Conservation (phyloP, 768 basidiomycete genomes). For the Boletus speciosus region DNA sequence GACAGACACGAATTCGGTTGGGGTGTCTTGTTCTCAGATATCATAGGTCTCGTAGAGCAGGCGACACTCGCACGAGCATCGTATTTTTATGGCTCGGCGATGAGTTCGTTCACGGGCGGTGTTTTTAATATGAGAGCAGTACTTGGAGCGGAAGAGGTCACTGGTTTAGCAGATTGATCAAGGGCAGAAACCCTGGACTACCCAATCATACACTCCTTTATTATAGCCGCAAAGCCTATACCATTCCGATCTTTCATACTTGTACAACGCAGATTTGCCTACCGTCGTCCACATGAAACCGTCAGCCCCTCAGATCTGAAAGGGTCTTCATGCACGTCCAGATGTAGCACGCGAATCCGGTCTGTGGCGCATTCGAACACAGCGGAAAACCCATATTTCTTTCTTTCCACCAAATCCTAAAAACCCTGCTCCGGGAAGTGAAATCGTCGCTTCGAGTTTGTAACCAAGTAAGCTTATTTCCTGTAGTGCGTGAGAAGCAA, state of each 20-base stretch:
- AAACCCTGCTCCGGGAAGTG: constrained; percentile 44
- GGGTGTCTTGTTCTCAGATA: constrained; percentile 39
- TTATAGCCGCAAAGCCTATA: background rate
- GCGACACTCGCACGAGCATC: constrained; percentile 32
- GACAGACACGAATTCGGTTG: constrained; percentile 39
- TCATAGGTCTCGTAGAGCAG: constrained; percentile 40
- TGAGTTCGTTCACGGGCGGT: constrained; percentile 40
- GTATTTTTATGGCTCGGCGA: constrained; percentile 38
- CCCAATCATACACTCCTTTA: background rate
- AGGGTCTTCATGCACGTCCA: constrained; percentile 16
- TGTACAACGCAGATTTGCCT: constrained; percentile 11
- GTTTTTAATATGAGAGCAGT: constrained; percentile 37
- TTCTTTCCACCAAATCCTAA: constrained; percentile 41
- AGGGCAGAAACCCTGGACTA: background rate
- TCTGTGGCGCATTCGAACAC: constrained; percentile 31
- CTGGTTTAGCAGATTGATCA: constrained; percentile 34
- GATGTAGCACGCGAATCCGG: constrained; percentile 28
- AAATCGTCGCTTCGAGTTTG: constrained; percentile 63
- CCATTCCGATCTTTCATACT: constrained; percentile 2
- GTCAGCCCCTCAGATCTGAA: background rate
- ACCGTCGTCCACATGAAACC: background rate
- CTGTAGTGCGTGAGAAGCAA: constrained; percentile 61
- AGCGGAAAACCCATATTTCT: constrained; percentile 66
- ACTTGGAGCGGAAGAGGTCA: constrained; percentile 32
- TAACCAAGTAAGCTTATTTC: constrained; percentile 56